phyloP scores from a whole-genome alignment of 2,329 filamentous ascomycete species.

The Pseudopyricularia cyperi region DNA sequence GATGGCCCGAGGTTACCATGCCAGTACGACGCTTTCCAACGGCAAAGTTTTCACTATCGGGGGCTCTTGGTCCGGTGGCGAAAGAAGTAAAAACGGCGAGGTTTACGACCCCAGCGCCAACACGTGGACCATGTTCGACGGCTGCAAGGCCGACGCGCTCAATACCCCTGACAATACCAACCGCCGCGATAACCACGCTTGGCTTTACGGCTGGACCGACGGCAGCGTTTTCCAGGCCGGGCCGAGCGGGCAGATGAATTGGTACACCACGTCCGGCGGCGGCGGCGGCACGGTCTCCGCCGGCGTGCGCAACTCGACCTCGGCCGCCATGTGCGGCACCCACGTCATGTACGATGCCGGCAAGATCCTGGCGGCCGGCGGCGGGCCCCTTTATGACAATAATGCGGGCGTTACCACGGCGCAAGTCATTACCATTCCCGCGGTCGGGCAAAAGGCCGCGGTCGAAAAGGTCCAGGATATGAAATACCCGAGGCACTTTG shows the following conservation, averaged over 20 bases:
- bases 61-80: constrained; percentile 31
- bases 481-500: constrained; percentile 23
- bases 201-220: constrained; percentile 35
- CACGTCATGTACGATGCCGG: constrained; percentile 39
- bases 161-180: constrained; percentile 26
- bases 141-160: constrained; percentile 26
- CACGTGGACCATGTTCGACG: constrained; percentile 25
- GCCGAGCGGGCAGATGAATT: constrained; percentile 35
- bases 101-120: constrained; percentile 26
- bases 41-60: constrained; percentile 39
- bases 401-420: constrained; percentile 5
- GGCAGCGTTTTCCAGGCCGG: constrained; percentile 36
- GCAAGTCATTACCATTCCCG: not conserved
- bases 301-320: constrained; percentile 25
- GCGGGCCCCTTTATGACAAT: constrained; percentile 26
- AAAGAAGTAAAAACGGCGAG: constrained; percentile 34
- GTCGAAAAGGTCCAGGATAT: constrained; percentile 11
- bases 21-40: constrained; percentile 11
- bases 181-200: constrained; percentile 38
- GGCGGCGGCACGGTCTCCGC: constrained; percentile 24
- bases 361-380: constrained; percentile 36
- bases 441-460: not conserved
- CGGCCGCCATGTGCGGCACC: constrained; percentile 36
- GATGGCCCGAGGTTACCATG: not conserved
- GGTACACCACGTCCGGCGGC: constrained; percentile 28